phyloP scores from a whole-genome alignment of 2,329 filamentous ascomycete species.

The Xylaria digitata region DNA sequence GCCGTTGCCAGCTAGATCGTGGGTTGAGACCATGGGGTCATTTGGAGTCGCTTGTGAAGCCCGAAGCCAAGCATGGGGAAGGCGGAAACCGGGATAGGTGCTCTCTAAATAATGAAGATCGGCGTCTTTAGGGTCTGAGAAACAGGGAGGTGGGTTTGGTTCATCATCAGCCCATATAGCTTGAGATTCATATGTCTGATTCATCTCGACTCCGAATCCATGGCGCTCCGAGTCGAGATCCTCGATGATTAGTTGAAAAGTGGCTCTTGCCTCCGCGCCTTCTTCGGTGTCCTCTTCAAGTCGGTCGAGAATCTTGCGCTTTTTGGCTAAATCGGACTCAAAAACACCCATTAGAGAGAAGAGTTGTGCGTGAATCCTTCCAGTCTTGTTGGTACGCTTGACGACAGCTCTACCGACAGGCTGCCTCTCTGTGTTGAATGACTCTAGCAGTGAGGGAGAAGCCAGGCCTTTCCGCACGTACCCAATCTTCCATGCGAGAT shows the following conservation, averaged over 20 bases:
- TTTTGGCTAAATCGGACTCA: conserved; percentile 25
- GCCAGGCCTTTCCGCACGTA: conserved; percentile 31
- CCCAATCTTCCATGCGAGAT: conserved; percentile 37
- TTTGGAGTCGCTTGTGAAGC: conserved; percentile 24
- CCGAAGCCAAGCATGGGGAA: conserved; percentile 36
- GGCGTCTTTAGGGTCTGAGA: conserved; percentile 15
- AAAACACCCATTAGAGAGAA: conserved; percentile 34
- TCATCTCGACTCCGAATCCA: conserved; percentile 34
- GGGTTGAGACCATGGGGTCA: conserved; percentile 36
- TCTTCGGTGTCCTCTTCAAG: conserved; percentile 30
- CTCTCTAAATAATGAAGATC: conserved; percentile 35
- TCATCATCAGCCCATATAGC: conserved; percentile 34
- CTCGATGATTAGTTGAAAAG: conserved; percentile 31
- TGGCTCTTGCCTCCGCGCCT: conserved; percentile 21
- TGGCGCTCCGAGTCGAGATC: conserved; percentile 30
- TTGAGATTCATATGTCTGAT: conserved; percentile 29
- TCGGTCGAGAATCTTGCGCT: conserved; percentile 25
- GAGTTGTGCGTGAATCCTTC: conserved; percentile 26
- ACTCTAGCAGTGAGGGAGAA: conserved; percentile 28
- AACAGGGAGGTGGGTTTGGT: conserved; percentile 23
- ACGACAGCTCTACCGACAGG: conserved; percentile 34
- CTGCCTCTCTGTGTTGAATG: conserved; percentile 31
- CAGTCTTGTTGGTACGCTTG: conserved; percentile 29
- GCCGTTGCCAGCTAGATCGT: conserved; percentile 34
- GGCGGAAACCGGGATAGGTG: conserved; percentile 34